Evolutionary conservation across 257 asterid species (phyloP), one percentile per base, ranked within the genome.

Genomic region (Solanum pennellii): DNA sequence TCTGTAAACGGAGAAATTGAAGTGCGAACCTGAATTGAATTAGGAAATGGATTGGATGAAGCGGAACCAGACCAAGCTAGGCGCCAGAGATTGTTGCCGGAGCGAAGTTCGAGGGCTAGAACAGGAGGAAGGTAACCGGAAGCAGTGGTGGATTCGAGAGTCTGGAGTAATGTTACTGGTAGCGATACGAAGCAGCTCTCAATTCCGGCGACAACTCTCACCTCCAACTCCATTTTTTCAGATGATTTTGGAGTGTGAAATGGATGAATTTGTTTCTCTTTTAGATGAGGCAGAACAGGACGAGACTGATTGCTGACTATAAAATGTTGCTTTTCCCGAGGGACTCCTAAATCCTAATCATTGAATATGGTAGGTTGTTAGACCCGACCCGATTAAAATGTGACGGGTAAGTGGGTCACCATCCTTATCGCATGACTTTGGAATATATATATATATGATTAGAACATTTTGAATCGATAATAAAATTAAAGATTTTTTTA

Each of bases 21-120:
- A 14, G 13, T 10, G 14, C n/a, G 27, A 44, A 93, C 99, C 99
- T 97, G 97, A 72, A 97, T 97, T n/a, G 98, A 90, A 59, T 93
- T 89, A 82, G 95, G 85, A 71, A 93, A 91, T 42, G 98, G 90
- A 85, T 96, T 90, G 59, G 98, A 89, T 42, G 98, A 95, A 31
- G 98, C 97, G 75, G 98, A 91, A 89, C 98, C 99, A 84, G 96
- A 95, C 98, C 99, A 97, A 27, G 98, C 94, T 86, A 93, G 97
- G 88, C 92, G 94, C 95, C 97, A 97, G 69, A 92, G 90, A 62
- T 88, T 91, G 83, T 84, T 82, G 41, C 52, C 42, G 12, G 95
- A 93, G 82, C 95, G 93, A 52, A 97, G 98, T 83, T 96, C 94
- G 73, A 97, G 91, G 13, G 98, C 94, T 7, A 97, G 96, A 90